Base-by-base conservation (phyloP, 192 early-diverging fungal species). In the Linnemannia elongata region DNA sequence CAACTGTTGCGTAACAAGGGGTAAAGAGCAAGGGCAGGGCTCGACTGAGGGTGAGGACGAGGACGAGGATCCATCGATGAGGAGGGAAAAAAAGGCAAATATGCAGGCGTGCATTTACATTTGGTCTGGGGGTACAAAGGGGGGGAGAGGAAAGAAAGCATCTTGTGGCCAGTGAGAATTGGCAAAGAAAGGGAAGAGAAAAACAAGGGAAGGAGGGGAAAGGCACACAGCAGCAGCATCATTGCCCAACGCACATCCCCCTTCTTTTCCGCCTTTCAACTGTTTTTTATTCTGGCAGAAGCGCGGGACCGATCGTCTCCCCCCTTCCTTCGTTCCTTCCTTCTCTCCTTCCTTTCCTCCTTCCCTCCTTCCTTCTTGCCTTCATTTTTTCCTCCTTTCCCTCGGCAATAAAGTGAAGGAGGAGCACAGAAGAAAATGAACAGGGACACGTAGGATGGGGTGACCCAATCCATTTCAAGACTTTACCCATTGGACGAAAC, bases 401-500 rank as follows among this genome's bases (percentile, higher is more conserved):
- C 54, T 27, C 96, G 79, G 96, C 97, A 88, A 93, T 97, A 52
- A 17, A 22, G 83, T 94, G 97, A 27, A 98, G 72, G 97, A 99
- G 92, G 98, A 99, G 90, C 96, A 97, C 87, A 99, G 98, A 98
- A 93, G 98, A 94, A 99, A 98, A 91, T 95, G 97, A 47, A 98
- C 97, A 85, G 98, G 97, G 80, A 97, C 97, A 41, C 96, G 97
- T 83, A 96, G 97, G 91, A 97, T 97, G 39, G 97, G 97, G 63
- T 98, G 96, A 96, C 92, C 97, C 89, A 97, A 3, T 98, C 85
- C 96, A 98, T 68, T 97, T 97, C 74, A 98, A 97, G 76, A 97
- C 44, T 45, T 45, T 6, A 45, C 44, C 49, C 60, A 66, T 66
- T 66, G 60, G 30, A 33, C 9, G 35, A 41, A 30, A 15, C 30